A percentile compares a stretch with the other conserved stretches of the same genome.
phyloP scores from a whole-genome alignment of 2,329 filamentous ascomycete genomes.

The Sporothrix protearum region DNA sequence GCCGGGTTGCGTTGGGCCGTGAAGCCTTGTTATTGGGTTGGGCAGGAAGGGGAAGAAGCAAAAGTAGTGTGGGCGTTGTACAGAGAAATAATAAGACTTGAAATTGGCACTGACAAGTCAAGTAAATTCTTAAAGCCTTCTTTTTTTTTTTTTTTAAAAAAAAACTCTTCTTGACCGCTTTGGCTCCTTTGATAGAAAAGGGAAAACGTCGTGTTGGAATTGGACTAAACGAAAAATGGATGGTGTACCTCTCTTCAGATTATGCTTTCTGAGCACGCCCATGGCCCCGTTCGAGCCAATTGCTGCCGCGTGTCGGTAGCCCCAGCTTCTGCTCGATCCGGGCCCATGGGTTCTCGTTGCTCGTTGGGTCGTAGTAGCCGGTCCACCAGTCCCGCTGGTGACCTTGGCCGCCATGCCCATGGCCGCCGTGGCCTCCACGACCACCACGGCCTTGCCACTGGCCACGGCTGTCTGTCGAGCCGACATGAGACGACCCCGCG shows the following conservation, averaged over 20 bases:
- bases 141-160: too few species aligned
- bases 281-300: slow-evolving; percentile 40
- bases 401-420: slow-evolving; percentile 2
- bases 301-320: slow-evolving; percentile 41
- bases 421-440: neutral
- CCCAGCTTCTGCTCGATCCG: slow-evolving; percentile 48
- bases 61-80: neutral
- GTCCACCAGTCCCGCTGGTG: slow-evolving; percentile 51
- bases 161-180: neutral
- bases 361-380: slow-evolving; percentile 65
- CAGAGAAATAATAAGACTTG: neutral
- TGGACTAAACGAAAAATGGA: neutral
- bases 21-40: neutral
- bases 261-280: neutral
- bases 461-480: neutral
- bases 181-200: neutral
- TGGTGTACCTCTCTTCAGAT: neutral
- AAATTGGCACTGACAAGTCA: neutral
- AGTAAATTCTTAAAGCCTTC: neutral
- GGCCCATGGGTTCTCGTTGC: slow-evolving; percentile 71
- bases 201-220: neutral
- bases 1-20: neutral
- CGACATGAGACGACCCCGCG: neutral
- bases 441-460: neutral
- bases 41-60: neutral